Base-by-base conservation (phyloP, 345 rosid genomes). In the Populus tremula region DNA sequence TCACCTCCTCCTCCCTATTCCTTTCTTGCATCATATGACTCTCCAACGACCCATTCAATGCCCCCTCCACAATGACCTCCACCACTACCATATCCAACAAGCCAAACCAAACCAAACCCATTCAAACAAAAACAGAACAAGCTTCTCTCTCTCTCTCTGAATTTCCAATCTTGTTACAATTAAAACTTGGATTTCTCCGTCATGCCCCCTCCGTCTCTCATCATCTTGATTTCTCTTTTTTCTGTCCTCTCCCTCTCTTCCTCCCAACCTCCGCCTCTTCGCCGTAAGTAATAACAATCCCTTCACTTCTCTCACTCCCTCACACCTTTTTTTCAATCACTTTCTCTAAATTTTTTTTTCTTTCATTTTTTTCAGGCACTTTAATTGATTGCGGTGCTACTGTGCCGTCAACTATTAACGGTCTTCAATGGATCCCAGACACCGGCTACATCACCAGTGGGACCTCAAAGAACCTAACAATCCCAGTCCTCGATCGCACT, bases 321-420 rank as follows among this genome's bases (percentile, higher is more conserved):
- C 23, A 35, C 5, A 5, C 0, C 2, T 33, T 38, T 27, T 16
- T 17, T 6, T 16, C 49, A 1, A 2, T 65, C 21, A 29, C 61
- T 53, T 71, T 17, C 61, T 49, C 61, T 5, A 3, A 36, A 69
- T 20, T 38, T 62, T 45, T 0, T 67, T 5, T 50, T 5, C 41
- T 33, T 54, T 67, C 33, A 35, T 29, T 38, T 0, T 0, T 71
- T 59, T 23, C 38, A 87, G 98, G 90, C 76, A 84, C 82, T 77
- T 80, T 90, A 20, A 93, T 96, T 75, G 89, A 93, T 79, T 92
- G 99, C 79, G 97, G 99, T 54, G 80, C 98, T 41, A 69, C 82
- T 17, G 67, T 38, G 5, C 62, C 86, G 0, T 78, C 90, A 25
- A 53, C 78, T 12, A 80, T 88, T 69, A 72, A 72, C 85, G 94